A percentile compares a stretch with the other conserved stretches of the same genome.
Evolutionary conservation across 2,329 filamentous ascomycete genomes (phyloP).

Genomic region (Daldinia eschscholtzii): DNA sequence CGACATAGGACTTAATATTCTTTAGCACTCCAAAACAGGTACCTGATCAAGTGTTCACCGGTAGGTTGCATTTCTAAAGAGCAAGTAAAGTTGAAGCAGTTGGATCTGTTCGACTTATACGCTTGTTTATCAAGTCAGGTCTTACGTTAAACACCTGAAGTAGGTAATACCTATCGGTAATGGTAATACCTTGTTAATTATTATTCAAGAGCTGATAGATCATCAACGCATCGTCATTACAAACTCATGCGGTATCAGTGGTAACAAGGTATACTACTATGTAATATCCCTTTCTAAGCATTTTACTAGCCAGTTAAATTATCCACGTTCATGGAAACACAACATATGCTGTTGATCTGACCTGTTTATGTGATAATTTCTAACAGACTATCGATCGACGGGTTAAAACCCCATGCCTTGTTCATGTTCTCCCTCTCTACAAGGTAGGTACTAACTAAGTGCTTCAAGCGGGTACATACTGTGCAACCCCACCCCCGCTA

Average conservation of each 20-base stretch:
- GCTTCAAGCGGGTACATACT: slow-evolving; percentile 5
- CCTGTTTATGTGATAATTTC: slow-evolving; percentile 32
- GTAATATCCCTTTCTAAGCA: not conserved
- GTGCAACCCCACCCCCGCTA: slow-evolving; percentile 13
- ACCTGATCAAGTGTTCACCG: no score
- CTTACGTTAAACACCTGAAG: no score
- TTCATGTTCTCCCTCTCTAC: not conserved
- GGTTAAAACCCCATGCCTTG: slow-evolving; percentile 8
- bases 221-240: not conserved
- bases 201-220: not conserved
- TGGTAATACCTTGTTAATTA: not conserved
- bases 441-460: no score
- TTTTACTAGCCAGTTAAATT: slow-evolving; percentile 3
- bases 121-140: no score
- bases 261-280: not conserved
- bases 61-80: no score
- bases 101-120: no score
- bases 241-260: slow-evolving; percentile 2
- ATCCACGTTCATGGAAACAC: slow-evolving; percentile 1
- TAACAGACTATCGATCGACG: slow-evolving; percentile 24
- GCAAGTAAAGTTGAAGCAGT: no score
- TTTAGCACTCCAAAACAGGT: no score
- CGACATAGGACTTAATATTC: no score
- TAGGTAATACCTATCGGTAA: no score
- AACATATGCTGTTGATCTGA: slow-evolving; percentile 20